Conservation (phyloP, 192 early-diverging fungal species). For the Spizellomyces sp. region DNA sequence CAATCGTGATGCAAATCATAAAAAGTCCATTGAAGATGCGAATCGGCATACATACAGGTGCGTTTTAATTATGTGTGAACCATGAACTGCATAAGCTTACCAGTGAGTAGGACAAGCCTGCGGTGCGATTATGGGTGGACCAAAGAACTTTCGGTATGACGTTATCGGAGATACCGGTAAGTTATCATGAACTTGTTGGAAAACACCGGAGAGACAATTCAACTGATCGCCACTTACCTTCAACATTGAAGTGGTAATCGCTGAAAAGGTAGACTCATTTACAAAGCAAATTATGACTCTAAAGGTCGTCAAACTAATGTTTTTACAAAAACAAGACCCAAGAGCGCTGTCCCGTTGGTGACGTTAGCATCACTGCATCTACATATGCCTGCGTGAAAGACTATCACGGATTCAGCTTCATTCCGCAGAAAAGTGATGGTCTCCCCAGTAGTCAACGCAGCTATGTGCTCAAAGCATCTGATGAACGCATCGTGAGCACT, state of each 20-base stretch:
- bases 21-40: slow-evolving; percentile 46
- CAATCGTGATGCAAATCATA: slow-evolving; percentile 35
- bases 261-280: slow-evolving; percentile 41
- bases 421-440: slow-evolving; percentile 1
- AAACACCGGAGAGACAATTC: not conserved
- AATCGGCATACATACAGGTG: slow-evolving; percentile 51
- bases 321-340: slow-evolving; percentile 28
- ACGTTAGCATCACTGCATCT: slow-evolving; percentile 40
- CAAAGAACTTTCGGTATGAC: slow-evolving; percentile 54
- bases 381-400: slow-evolving; percentile 37
- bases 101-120: slow-evolving; percentile 32
- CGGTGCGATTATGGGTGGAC: slow-evolving; percentile 59
- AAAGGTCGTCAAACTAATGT: not conserved
- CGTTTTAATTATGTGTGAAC: not conserved
- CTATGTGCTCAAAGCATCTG: slow-evolving; percentile 25
- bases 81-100: no score
- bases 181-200: not conserved
- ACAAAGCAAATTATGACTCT: not conserved
- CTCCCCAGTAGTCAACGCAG: slow-evolving; percentile 8
- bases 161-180: slow-evolving; percentile 53
- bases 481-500: slow-evolving; percentile 29
- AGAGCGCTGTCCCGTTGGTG: slow-evolving; percentile 41
- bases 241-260: slow-evolving; percentile 15
- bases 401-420: slow-evolving; percentile 46
- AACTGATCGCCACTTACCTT: not conserved